Evolutionary conservation across 2,329 filamentous ascomycete genomes (phyloP).

Genomic region (Fusarium keratoplasticum): DNA sequence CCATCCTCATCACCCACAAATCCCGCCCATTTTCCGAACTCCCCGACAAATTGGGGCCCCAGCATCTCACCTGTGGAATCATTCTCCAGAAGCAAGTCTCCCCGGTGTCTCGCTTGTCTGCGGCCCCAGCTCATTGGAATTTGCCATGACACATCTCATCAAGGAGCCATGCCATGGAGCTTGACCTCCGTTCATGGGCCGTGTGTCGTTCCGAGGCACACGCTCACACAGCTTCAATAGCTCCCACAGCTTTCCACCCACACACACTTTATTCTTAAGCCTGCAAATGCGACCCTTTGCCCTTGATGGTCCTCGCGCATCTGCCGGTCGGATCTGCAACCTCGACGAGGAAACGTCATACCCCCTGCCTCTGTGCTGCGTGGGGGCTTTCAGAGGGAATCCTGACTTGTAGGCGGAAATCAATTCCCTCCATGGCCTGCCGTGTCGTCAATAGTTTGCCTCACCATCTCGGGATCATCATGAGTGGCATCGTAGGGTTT

Average conservation of each 20-base stretch:
- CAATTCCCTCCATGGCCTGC: conserved; percentile 24
- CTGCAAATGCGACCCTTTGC: conserved; percentile 7
- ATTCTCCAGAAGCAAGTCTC: conserved; percentile 35
- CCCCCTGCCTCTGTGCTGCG: conserved; percentile 27
- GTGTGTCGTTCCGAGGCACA: conserved; percentile 8
- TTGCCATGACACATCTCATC: conserved; percentile 32
- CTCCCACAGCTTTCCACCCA: neutral
- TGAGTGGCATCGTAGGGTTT: neutral
- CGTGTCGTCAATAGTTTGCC: conserved; percentile 35
- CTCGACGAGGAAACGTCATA: conserved; percentile 36
- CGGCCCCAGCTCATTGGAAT: conserved; percentile 23
- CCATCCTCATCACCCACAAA: conserved; percentile 6
- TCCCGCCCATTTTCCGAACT: conserved; percentile 34
- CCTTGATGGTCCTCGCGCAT: conserved; percentile 24
- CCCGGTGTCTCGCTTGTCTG: conserved; percentile 37
- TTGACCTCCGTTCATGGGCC: neutral
- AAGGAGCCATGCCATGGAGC: neutral
- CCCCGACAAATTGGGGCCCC: conserved; percentile 38
- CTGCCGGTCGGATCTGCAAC: conserved; percentile 41
- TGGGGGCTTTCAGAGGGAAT: conserved; percentile 28
- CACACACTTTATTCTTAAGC: conserved; percentile 8
- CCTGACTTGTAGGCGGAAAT: conserved; percentile 23
- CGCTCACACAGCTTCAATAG: conserved; percentile 2
- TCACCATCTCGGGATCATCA: conserved; percentile 21
- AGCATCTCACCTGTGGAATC: conserved; percentile 16